These are phyloP conservation scores for Cyclaneusma minus DNA, from an alignment of 2,329 filamentous ascomycete species.

Conservation along the genomic window DNA sequence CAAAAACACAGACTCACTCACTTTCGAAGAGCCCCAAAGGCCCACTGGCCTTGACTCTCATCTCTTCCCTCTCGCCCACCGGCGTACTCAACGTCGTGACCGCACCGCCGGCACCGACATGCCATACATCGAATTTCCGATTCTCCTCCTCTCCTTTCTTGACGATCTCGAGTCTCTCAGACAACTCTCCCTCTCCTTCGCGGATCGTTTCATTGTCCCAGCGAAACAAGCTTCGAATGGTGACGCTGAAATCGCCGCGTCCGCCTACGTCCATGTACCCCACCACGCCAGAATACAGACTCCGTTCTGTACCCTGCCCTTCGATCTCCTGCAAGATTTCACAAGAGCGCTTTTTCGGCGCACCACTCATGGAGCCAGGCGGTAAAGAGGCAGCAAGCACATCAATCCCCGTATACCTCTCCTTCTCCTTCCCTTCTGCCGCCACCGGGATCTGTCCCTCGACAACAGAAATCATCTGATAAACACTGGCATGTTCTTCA, in stretches of 20 bases:
- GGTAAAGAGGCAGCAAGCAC: slow-evolving; percentile 67
- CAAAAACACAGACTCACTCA: no score
- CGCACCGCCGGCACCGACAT: slow-evolving; percentile 77
- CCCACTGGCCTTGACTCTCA: slow-evolving; percentile 50
- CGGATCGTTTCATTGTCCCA: slow-evolving; percentile 43
- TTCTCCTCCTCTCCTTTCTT: slow-evolving; percentile 15
- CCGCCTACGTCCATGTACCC: slow-evolving; percentile 83
- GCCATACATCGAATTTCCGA: slow-evolving; percentile 46
- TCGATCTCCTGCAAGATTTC: slow-evolving; percentile 65
- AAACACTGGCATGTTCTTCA: slow-evolving; percentile 83
- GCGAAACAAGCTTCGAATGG: slow-evolving; percentile 68
- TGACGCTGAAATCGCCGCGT: slow-evolving; percentile 77
- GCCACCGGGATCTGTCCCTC: slow-evolving; percentile 43
- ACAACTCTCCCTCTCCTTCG: slow-evolving; percentile 1
- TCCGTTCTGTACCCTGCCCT: slow-evolving; percentile 36
- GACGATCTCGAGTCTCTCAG: slow-evolving; percentile 6
- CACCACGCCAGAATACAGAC: slow-evolving; percentile 76
- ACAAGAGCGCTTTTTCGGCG: slow-evolving; percentile 85
- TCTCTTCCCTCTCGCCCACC: slow-evolving; percentile 76
- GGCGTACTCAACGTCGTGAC: slow-evolving; percentile 73
- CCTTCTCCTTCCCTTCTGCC: slow-evolving; percentile 2
- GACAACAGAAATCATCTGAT: slow-evolving; percentile 80
- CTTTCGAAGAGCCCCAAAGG: slow-evolving; percentile 13
- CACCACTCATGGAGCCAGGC: slow-evolving; percentile 91
- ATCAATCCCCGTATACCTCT: slow-evolving; percentile 48